Conservation (phyloP, 1,284 basidiomycete species). For the Anthracocystis walkeri region DNA sequence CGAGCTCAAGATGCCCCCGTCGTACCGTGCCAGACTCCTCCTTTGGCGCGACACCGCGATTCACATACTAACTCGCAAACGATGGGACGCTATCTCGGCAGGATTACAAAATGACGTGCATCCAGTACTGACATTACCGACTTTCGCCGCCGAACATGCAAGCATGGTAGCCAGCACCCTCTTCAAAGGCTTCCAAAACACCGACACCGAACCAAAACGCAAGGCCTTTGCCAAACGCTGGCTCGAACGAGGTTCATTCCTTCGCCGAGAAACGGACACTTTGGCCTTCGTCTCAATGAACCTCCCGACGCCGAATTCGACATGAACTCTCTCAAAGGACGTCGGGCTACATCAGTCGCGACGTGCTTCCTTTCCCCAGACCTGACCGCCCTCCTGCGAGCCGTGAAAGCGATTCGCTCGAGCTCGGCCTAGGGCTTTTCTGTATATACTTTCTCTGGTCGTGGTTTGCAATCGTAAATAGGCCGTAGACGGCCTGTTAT, state of each 20-base stretch:
- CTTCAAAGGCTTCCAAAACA: not conserved
- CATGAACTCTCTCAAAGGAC: not conserved
- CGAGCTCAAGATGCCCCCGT: not conserved
- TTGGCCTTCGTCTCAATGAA: not conserved
- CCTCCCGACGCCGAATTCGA: not conserved
- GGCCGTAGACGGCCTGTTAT: conserved; percentile 14
- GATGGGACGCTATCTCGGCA: not conserved
- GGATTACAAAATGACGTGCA: not conserved
- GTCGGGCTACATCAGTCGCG: too few relatives aligned
- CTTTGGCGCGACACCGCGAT: not conserved
- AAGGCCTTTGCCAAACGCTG: not conserved
- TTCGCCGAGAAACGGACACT: not conserved
- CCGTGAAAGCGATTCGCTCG: too few relatives aligned
- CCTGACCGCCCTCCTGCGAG: too few relatives aligned
- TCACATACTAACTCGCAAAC: not conserved
- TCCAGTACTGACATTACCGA: not conserved
- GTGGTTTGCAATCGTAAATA: conserved; percentile 10
- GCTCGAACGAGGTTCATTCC: not conserved
- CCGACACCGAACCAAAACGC: not conserved
- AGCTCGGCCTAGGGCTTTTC: conserved; percentile 2
- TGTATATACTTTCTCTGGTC: not conserved
- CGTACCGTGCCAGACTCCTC: not conserved
- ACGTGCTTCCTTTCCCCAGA: too few relatives aligned
- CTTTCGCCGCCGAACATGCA: not conserved
- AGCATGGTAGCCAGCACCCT: not conserved